These are phyloP conservation scores for Malus orientalis DNA, from an alignment of 306 rosid genomes.

Conservation along the genomic window DNA sequence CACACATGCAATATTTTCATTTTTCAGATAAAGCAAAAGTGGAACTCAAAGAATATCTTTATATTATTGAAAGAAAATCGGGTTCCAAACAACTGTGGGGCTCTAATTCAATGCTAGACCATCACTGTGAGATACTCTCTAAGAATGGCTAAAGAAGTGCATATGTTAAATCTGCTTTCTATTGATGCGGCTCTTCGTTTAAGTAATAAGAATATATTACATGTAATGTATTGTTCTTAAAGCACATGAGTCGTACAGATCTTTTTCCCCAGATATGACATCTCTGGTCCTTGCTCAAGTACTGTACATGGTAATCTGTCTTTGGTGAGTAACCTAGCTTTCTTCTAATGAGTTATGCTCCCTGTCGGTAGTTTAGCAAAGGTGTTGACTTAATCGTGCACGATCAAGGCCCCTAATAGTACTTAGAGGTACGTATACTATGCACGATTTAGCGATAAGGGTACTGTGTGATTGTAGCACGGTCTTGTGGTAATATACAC, in stretches of 20 bases:
- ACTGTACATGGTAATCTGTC: not conserved
- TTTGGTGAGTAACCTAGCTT: not conserved
- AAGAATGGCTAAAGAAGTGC: not conserved
- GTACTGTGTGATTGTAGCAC: too few species aligned
- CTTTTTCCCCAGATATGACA: not conserved
- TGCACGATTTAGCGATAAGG: too few species aligned
- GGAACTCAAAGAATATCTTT: not conserved
- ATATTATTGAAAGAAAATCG: not conserved
- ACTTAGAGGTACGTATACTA: too few species aligned
- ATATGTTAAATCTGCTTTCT: not conserved
- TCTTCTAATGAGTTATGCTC: too few species aligned
- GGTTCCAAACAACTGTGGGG: not conserved
- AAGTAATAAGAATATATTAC: not conserved
- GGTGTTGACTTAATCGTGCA: too few species aligned
- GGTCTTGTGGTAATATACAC: too few species aligned
- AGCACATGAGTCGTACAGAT: not conserved
- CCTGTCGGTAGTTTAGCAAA: too few species aligned
- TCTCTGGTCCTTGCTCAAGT: not conserved
- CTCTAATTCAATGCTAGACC: not conserved
- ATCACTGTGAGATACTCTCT: not conserved
- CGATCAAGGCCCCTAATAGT: too few species aligned
- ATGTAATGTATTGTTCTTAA: not conserved
- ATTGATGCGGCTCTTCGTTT: not conserved
- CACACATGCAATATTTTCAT: not conserved
- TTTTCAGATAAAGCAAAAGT: not conserved